Evolutionary conservation across 2,329 filamentous ascomycete species (phyloP).

Genomic region (Aspergillus proliferans): DNA sequence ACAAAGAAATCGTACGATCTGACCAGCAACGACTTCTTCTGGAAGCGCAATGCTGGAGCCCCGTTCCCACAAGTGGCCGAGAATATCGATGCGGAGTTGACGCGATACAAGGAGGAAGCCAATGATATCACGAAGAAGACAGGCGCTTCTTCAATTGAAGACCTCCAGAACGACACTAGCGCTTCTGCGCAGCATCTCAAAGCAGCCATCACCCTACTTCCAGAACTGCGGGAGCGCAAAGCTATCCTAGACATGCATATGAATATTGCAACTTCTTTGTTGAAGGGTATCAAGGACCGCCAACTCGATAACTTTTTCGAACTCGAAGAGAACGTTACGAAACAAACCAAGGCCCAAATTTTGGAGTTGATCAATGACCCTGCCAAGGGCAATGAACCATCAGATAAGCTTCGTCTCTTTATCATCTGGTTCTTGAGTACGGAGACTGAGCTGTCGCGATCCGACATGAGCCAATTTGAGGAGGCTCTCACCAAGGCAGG

Average conservation of each 20-base stretch:
- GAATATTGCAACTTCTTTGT: conserved; percentile 81
- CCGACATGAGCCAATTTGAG: conserved; percentile 80
- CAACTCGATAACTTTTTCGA: conserved; percentile 96
- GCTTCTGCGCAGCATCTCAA: conserved; percentile 92
- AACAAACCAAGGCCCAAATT: conserved; percentile 83
- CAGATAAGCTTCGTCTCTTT: conserved; percentile 88
- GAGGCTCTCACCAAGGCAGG: conserved; percentile 72
- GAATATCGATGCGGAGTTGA: conserved; percentile 89
- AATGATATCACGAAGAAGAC: conserved; percentile 93
- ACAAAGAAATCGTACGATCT: conserved; percentile 88
- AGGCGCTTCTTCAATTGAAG: conserved; percentile 84
- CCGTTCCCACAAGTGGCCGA: conserved; percentile 96
- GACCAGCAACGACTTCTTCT: conserved; percentile 88
- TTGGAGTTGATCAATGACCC: conserved; percentile 76
- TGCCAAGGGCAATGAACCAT: conserved; percentile 73
- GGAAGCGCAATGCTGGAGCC: conserved; percentile 81
- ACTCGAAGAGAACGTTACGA: conserved; percentile 84
- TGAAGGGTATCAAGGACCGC: conserved; percentile 83
- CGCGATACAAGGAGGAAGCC: conserved; percentile 91
- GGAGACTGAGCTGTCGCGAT: conserved; percentile 75
- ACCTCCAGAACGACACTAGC: conserved; percentile 81
- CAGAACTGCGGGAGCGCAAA: conserved; percentile 87
- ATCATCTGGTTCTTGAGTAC: conserved; percentile 96
- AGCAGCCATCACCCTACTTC: conserved; percentile 85
- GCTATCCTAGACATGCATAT: conserved; percentile 96